A percentile compares a stretch with the other conserved stretches of the same genome.
These are phyloP conservation scores for Aspergillus cavernicola DNA, from an alignment of 495 filamentous ascomycete species.

Conservation along the genomic window DNA sequence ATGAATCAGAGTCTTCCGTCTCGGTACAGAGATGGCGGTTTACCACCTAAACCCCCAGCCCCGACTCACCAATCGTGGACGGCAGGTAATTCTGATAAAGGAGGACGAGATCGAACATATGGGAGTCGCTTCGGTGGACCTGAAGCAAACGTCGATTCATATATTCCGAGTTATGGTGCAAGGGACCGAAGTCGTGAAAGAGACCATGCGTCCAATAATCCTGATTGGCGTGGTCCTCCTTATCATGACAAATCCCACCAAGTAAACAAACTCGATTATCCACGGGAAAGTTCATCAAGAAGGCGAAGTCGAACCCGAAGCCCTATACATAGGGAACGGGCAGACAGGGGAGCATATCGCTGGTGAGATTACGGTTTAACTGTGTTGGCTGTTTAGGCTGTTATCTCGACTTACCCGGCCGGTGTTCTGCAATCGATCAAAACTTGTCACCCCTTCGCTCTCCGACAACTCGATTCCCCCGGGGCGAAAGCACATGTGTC, in stretches of 20 bases:
- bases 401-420: not conserved
- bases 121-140: slow-evolving; percentile 22
- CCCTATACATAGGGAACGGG: slow-evolving; percentile 29
- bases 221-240: slow-evolving; percentile 21
- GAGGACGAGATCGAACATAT: slow-evolving; percentile 30
- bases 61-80: slow-evolving; percentile 31
- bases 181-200: slow-evolving; percentile 26
- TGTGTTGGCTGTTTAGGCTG: not conserved
- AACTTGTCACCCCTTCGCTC: no score
- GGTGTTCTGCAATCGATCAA: no score
- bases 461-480: no score
- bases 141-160: slow-evolving; percentile 37
- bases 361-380: slow-evolving; percentile 1
- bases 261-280: slow-evolving; percentile 27
- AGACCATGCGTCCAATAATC: slow-evolving; percentile 15
- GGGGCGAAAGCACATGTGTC: no score
- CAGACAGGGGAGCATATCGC: slow-evolving; percentile 14
- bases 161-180: slow-evolving; percentile 35
- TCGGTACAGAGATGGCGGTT: slow-evolving; percentile 30
- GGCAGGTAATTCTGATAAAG: slow-evolving; percentile 22
- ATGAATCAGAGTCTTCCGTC: slow-evolving; percentile 19
- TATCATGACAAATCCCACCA: slow-evolving; percentile 13
- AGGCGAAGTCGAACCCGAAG: slow-evolving; percentile 43
- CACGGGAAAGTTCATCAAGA: slow-evolving; percentile 29
- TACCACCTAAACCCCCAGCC: slow-evolving; percentile 40